phyloP scores from a whole-genome alignment of 2,329 filamentous ascomycete species.

The Triangularia verruculosa region DNA sequence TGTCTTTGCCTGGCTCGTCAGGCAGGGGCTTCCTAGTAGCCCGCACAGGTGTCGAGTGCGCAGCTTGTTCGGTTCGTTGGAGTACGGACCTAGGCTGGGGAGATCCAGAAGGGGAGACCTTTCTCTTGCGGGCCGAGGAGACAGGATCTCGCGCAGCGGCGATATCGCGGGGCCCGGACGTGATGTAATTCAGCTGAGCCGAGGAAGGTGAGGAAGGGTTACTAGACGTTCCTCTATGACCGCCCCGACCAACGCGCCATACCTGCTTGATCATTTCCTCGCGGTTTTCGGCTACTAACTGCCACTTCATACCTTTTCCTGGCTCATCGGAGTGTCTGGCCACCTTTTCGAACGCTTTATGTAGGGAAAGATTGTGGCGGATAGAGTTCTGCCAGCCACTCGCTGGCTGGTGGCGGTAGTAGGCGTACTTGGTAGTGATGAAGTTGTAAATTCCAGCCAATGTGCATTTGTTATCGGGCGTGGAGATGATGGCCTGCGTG shows the following conservation, averaged over 20 bases:
- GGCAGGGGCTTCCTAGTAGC: conserved; percentile 41
- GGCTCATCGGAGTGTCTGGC: conserved; percentile 90
- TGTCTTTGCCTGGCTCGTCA: conserved; percentile 39
- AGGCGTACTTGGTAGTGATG: conserved; percentile 88
- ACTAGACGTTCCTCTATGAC: conserved; percentile 61
- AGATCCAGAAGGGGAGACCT: conserved; percentile 53
- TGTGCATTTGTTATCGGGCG: conserved; percentile 82
- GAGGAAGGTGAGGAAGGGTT: conserved; percentile 64
- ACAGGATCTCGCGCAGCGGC: conserved; percentile 46
- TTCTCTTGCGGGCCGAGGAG: conserved; percentile 53
- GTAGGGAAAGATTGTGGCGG: conserved; percentile 90
- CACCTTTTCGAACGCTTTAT: conserved; percentile 92
- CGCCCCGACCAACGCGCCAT: conserved; percentile 58
- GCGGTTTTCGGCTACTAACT: conserved; percentile 77
- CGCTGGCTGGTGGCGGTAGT: conserved; percentile 75
- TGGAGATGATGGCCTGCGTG: conserved; percentile 89
- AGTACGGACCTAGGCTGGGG: conserved; percentile 52
- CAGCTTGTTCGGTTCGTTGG: conserved; percentile 28
- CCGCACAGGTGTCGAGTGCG: conserved; percentile 59
- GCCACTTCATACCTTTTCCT: conserved; percentile 99
- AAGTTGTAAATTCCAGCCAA: conserved; percentile 90
- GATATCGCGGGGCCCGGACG: conserved; percentile 56
- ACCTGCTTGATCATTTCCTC: conserved; percentile 84
- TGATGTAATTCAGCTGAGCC: conserved; percentile 56
- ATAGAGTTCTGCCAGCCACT: conserved; percentile 98